Base-by-base conservation (phyloP, 768 basidiomycete species). In the Pisolithus marmoratus region DNA sequence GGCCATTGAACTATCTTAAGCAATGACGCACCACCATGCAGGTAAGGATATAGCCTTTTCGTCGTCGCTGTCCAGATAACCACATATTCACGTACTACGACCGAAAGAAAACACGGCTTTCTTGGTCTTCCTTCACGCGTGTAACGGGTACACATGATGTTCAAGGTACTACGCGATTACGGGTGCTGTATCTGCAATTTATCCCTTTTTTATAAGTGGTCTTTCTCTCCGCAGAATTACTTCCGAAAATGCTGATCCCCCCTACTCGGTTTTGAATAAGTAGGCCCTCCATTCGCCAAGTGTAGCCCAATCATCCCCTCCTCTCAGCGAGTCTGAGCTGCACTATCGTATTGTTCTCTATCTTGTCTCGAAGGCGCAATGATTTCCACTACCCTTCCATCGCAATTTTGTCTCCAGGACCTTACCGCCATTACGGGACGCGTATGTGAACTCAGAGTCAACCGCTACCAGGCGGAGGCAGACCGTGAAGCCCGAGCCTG, bases 361-460 rank as follows among this genome's bases (percentile, higher is more conserved):
- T 7, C 40, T 54, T 36, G 59, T 42, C 42, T 37, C 46, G 34
- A 55, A 45, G 54, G 52, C 59, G 17, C 44, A 47, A 71, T 72
- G 69, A 60, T 55, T 49, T 59, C 60, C 47, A 57, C 64, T 47
- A 46, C 66, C 23, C 68, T 72, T 40, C 70, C 70, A 2, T 52
- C 68, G 4, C 66, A 70, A 31, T 72, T 72, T 57, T 61, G 61
- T 48, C 66, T 72, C 19, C 58, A 63, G 49, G 70, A 72, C 55
- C 64, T 72, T 26, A 60, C 60, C 20, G 66, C 68, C 34, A 68
- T 72, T 27, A 69, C 71, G 26, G 63, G 66, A 20, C 66, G 64
- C 43, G 67, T 67, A 54, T 72, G 61, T 54, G 68, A 72, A 50
- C 60, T 72, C 56, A 65, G 64, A 54, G 59, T 65, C 41, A 72